phyloP scores from a whole-genome alignment of 306 rosid genomes.

The Fragaria nilgerrensis region DNA sequence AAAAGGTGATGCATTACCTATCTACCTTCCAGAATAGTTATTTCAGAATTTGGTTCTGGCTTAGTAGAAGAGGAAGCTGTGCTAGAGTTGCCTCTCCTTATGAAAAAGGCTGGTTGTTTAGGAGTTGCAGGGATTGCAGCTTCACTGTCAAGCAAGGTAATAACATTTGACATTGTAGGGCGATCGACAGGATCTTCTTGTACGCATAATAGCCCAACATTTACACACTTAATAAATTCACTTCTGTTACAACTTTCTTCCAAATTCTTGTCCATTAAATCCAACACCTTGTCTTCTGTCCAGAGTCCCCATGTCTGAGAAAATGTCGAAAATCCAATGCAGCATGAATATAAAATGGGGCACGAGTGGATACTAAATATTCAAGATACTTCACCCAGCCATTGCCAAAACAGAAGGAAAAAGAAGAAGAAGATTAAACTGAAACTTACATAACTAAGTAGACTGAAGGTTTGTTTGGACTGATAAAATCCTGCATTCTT shows the following conservation, averaged over 20 bases:
- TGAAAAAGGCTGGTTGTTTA: conserved; percentile 40
- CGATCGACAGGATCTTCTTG: conserved; percentile 57
- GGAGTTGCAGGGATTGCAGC: conserved; percentile 33
- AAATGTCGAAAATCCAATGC: not conserved
- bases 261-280: conserved; percentile 38
- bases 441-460: conserved; percentile 45
- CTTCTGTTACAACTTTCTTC: conserved; percentile 25
- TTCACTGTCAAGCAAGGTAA: conserved; percentile 46
- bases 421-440: not conserved
- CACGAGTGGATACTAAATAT: not conserved
- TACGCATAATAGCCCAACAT: conserved; percentile 40
- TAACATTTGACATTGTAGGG: conserved; percentile 40
- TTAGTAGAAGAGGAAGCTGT: conserved; percentile 38
- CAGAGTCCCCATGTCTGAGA: conserved; percentile 54
- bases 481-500: conserved; percentile 41
- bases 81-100: conserved; percentile 9
- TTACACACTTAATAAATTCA: conserved; percentile 38
- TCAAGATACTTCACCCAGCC: not conserved
- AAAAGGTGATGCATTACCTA: not conserved
- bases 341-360: not conserved
- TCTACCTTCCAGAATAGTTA: conserved; percentile 32
- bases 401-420: not conserved
- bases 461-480: conserved; percentile 36
- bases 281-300: conserved; percentile 39
- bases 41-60: conserved; percentile 21